Base-by-base conservation (phyloP, 768 basidiomycete species). In the Mycena chlorophos region DNA sequence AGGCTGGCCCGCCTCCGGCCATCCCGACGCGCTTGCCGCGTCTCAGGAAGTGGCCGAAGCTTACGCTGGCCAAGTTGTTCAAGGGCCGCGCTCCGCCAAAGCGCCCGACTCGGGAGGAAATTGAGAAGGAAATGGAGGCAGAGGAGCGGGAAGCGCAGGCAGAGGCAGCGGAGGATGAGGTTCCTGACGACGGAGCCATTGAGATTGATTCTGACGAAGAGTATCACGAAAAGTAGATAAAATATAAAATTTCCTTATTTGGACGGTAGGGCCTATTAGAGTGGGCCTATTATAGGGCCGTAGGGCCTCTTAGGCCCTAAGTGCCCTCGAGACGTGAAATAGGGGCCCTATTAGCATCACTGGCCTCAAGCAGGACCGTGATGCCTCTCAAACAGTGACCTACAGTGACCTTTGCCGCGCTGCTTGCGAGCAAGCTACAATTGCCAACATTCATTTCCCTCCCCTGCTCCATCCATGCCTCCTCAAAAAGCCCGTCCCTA, bases 181-280 rank as follows among this genome's bases (percentile, higher is more conserved):
- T 2, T 25, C 54, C 48, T 2, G 54, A 55, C 23, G 54, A 55
- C 20, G 48, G 54, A 1, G 48, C 48, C 17, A 50, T 55, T 12
- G 54, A 55, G 48, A 55, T 55, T 17, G 47, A 49, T 16, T 49
- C 54, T 3, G 54, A 55, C 14, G 54, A 55, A 14, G 54, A 55
- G 17, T 55, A 51, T 25, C 3, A 4, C 10, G 42, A 19, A 10
- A 10, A 45, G 22, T 16, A 10, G 10, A 14, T 14, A 8, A 10
- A 14, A 16, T 14, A 14, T 45, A 22, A 45, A 16, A 16, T 16
- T 16, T 16, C 12, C 12, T 19, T 23, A 10, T 12, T 23, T 16
- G 13, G 22, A 10, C 10, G 22, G 12, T 45, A 16, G 22, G 16
- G 22, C 13, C 13, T 22, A 8, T 10, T 14, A 45, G 10, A 16